phyloP scores from a whole-genome alignment of 148 eudicot species.

The Mesembryanthemum crystallinum region DNA sequence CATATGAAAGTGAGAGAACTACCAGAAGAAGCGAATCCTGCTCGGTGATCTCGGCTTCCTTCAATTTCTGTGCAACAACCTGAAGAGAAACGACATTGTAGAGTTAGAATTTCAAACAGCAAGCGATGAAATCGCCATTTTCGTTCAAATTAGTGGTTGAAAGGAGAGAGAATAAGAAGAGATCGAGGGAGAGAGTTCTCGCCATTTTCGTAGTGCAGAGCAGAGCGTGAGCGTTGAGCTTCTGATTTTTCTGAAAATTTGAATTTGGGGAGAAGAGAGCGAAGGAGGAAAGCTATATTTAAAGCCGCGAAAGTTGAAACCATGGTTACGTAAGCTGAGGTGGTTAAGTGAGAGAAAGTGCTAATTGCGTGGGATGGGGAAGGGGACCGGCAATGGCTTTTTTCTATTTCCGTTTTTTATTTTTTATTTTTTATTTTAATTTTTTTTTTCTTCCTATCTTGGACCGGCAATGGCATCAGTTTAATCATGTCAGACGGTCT shows the following conservation, averaged over 20 bases:
- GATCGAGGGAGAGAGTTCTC: background rate
- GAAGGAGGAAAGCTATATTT: background rate
- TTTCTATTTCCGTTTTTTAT: no score
- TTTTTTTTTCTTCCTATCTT: no score
- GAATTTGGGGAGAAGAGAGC: background rate
- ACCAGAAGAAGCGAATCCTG: slow-evolving; percentile 90
- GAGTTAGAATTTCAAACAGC: background rate
- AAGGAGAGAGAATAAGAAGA: background rate
- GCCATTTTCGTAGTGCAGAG: background rate
- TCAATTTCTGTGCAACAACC: slow-evolving; percentile 67
- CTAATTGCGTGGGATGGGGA: no score
- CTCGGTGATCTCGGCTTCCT: slow-evolving; percentile 88
- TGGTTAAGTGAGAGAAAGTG: no score
- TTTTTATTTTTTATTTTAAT: no score
- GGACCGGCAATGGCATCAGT: no score
- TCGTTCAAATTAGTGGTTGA: background rate
- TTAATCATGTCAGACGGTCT: no score
- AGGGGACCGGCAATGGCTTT: no score
- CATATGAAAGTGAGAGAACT: slow-evolving; percentile 5
- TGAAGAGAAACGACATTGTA: slow-evolving; percentile 24
- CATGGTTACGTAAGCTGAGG: no score
- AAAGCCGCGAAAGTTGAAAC: slow-evolving; percentile 5
- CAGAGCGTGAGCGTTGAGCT: background rate
- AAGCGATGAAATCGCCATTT: background rate
- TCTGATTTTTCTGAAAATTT: background rate